Base-by-base conservation (phyloP, 306 rosid genomes). In the Rosa lucieae region DNA sequence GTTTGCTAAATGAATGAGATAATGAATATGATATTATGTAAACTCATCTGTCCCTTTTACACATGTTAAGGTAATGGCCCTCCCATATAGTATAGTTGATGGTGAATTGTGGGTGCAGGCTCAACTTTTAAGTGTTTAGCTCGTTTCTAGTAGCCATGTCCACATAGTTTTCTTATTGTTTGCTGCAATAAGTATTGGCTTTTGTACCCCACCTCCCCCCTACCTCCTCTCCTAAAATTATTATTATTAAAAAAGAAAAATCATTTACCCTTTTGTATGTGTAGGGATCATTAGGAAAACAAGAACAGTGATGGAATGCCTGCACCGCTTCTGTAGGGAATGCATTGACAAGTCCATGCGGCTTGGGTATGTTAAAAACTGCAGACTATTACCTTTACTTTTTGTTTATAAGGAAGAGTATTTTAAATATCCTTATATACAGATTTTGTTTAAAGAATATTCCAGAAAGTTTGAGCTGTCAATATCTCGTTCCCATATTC, bases 341-440 rank as follows among this genome's bases (percentile, higher is more conserved):
- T 94, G 98, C 89, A 94, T 94, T 59, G 97, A 94, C 86, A 94
- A 92, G 90, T 88, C 97, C 5, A 92, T 94, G 92, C 94, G 96
- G 40, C 80, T 90, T 17, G 91, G 98, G 98, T 90, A 84, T 59
- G 89, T 40, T 67, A 20, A 39, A 14, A 67, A 15, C 46, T 59
- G 67, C 70, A 63, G 52, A 59, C 71, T 74, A 23, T 39, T 3
- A 47, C 61, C 67, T 26, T 53, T 78, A 37, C 17, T 6, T 51
- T 68, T 73, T 59, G 21, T 48, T 59, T 52, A 15, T 59, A 13
- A 49, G 23, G 23, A 40, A 32, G 4, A 75, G 7, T 20, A 55
- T 49, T 82, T 68, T 49, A 56, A 55, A 56, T 71, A 18, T 80
- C 44, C n/a, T 32, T 13, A 6, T 35, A 14, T 29, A 51, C 18